Percentiles rank a stretch among this genome's conserved stretches.
Evolutionary conservation across 805 yeast species (phyloP).

Genomic region (Pichia californica): DNA sequence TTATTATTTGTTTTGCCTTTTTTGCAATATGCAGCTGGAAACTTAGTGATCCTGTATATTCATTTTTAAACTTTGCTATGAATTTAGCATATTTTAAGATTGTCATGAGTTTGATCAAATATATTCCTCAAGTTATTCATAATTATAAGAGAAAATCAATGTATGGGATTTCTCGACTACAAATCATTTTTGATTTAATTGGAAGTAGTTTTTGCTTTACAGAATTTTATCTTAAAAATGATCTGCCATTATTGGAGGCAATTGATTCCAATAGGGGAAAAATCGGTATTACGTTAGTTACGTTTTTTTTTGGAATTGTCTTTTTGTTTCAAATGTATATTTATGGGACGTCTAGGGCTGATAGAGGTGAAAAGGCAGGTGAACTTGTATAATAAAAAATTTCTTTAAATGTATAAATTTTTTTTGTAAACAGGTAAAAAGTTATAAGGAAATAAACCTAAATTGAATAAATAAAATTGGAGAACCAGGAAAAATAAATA

Average conservation of each 20-base stretch:
- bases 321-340: constrained; percentile 24
- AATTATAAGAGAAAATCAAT: constrained; percentile 37
- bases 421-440: too few relatives aligned
- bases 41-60: constrained; percentile 10
- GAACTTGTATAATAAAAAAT: background rate
- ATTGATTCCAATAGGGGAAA: constrained; percentile 39
- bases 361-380: background rate
- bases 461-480: too few relatives aligned
- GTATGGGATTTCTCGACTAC: constrained; percentile 38
- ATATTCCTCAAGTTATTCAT: constrained; percentile 44
- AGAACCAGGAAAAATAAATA: background rate
- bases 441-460: too few relatives aligned
- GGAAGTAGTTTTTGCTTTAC: constrained; percentile 36
- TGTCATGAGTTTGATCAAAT: constrained; percentile 37
- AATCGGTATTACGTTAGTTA: constrained; percentile 34
- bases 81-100: constrained; percentile 40
- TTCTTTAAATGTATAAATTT: background rate
- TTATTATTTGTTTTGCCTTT: constrained; percentile 11
- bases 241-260: constrained; percentile 16
- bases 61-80: constrained; percentile 33
- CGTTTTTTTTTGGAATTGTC: constrained; percentile 26
- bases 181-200: constrained; percentile 34
- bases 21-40: constrained; percentile 15
- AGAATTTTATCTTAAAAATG: constrained; percentile 37
- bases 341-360: constrained; percentile 14